Evolutionary conservation across 73 alveolate genomes (phyloP), one percentile per base, ranked within the genome.

Genomic region (Symbiodinium natans): DNA sequence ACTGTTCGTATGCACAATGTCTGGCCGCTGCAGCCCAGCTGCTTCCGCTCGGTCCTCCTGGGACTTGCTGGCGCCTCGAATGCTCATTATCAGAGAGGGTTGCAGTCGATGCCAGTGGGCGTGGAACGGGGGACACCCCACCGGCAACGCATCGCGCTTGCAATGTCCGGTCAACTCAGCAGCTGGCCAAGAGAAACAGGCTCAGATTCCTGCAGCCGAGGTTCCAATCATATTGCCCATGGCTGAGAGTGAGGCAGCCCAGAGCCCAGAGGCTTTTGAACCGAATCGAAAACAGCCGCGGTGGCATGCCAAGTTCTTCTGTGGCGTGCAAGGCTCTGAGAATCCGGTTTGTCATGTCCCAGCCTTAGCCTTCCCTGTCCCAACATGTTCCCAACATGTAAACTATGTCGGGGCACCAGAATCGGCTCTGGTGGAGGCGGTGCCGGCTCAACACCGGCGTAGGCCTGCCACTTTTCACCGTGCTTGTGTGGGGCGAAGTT

Each of bases 391-490:
- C n/a, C n/a, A n/a, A n/a, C n/a, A n/a, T n/a, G n/a, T n/a, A n/a
- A n/a, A 46, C 59, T 46, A 9, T 46, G 80, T 29, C 80, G 36
- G 80, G 80, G 3, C 36, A 29, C 80, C 80, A 63, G 17, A n/a
- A 63, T 63, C 80, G 80, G 80, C 97, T 41, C 97, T 27, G 97
- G 97, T 0, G 94, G 93, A 15, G 95, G 97, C 11, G 88, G 97
- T 25, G 97, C 97, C 10, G 97, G 97, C 54, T 90, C 97, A 23
- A 90, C 97, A 36, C 97, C 97, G 27, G 97, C 97, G 25, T 90
- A 90, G 39, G 97, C 97, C 97, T 89, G 33, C 8, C 8, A 73
- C 10, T 11, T 63, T 63, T 63, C 40, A 63, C 0, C 71, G n/a
- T 46, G 59, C 13, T 46, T 46, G 6, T 46, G 59, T 9, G 59